These are phyloP conservation scores for Phytomonas francai DNA, from an alignment of 208 protist species.

Conservation along the genomic window DNA sequence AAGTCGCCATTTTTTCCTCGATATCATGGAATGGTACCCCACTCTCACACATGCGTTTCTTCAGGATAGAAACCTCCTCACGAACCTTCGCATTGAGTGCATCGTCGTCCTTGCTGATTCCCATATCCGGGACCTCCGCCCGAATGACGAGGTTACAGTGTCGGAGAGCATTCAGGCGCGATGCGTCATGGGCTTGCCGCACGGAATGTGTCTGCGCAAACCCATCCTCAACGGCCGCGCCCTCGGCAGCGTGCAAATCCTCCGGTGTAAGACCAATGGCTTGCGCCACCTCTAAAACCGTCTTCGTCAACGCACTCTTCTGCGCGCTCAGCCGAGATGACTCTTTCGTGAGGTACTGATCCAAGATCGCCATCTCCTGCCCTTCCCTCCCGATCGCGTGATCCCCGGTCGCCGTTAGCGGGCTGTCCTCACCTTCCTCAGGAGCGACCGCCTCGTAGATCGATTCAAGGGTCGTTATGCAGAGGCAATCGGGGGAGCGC, in stretches of 20 bases:
- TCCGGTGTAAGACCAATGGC: constrained; percentile 36
- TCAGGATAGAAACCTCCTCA: constrained; percentile 45
- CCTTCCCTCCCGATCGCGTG: constrained; percentile 38
- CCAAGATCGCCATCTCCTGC: constrained; percentile 44
- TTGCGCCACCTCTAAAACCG: constrained; percentile 42
- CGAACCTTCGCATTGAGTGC: constrained; percentile 8
- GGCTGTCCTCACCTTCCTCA: constrained; percentile 20
- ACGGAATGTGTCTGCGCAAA: neutral
- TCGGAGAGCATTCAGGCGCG: constrained; percentile 36
- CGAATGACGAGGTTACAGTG: constrained; percentile 82
- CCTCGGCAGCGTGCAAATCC: constrained; percentile 42
- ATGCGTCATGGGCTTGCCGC: neutral
- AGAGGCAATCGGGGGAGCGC: constrained; percentile 38
- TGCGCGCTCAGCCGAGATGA: constrained; percentile 53
- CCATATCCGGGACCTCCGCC: constrained; percentile 46
- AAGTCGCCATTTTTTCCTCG: constrained; percentile 63
- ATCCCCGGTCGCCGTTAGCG: constrained; percentile 25
- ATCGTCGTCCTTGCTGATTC: neutral
- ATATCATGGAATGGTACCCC: constrained; percentile 26
- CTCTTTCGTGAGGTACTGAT: constrained; percentile 62
- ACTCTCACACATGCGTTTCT: constrained; percentile 31
- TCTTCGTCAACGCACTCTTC: constrained; percentile 53
- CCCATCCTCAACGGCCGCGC: neutral
- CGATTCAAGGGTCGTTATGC: constrained; percentile 73
- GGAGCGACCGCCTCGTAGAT: constrained; percentile 65